Conservation (phyloP, 768 basidiomycete genomes). For the Leucosporidium yakuticum region DNA sequence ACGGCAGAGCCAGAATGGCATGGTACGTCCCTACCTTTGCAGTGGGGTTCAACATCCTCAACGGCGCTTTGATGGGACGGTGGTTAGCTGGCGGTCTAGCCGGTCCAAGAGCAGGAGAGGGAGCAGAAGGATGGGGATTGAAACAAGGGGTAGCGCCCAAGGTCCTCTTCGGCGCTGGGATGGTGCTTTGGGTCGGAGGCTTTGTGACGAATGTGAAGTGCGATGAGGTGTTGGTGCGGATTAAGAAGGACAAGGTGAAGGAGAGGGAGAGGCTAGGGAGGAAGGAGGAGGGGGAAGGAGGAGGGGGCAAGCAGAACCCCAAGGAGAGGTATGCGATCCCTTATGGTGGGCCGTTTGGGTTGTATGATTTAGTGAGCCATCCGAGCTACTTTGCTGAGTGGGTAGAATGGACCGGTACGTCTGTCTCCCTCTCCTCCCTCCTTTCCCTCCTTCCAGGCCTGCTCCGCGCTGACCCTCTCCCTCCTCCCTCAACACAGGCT, state of each 20-base stretch:
- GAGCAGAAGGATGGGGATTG: neutral
- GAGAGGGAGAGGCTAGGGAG: neutral
- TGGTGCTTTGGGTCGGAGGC: too few relatives aligned
- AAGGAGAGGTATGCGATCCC: conserved; percentile 42
- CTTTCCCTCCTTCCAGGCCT: too few relatives aligned
- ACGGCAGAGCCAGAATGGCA: conserved; percentile 64
- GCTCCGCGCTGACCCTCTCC: too few relatives aligned
- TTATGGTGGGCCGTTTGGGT: too few relatives aligned
- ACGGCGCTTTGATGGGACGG: conserved; percentile 64
- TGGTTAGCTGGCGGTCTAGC: conserved; percentile 49
- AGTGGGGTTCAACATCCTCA: conserved; percentile 62
- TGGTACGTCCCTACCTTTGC: conserved; percentile 56
- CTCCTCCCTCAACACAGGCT: conserved; percentile 47
- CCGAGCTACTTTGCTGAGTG: conserved; percentile 95
- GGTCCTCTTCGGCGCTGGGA: too few relatives aligned
- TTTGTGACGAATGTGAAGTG: too few relatives aligned
- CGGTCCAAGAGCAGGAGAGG: neutral
- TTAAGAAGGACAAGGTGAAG: neutral
- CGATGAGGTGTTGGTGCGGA: too few relatives aligned
- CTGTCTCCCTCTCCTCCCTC: too few relatives aligned
- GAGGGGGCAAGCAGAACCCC: neutral
- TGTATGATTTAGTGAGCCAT: conserved; percentile 56
- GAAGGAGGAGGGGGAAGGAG: neutral
- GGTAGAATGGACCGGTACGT: conserved; percentile 70
- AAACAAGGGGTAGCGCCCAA: too few relatives aligned